Base-by-base conservation (phyloP, 2,329 filamentous ascomycete species). In the Neofusicoccum kwambonambiense region DNA sequence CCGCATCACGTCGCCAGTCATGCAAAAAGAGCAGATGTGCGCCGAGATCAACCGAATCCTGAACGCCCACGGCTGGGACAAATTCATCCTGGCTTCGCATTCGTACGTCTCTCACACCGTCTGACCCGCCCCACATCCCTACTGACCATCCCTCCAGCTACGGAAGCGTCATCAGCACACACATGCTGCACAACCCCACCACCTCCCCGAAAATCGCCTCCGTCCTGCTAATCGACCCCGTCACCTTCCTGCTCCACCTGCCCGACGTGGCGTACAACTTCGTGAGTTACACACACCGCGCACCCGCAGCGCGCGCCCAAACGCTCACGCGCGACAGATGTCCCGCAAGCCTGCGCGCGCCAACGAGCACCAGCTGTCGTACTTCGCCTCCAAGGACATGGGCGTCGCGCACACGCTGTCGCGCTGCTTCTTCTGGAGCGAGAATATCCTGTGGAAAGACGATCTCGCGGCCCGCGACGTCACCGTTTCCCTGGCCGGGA, bases 231-330 rank as follows among this genome's bases (percentile, higher is more conserved):
- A 80, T 90, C 15, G 80, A 91, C 71, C 89, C 89, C 0, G 87
- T 91, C 9, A 86, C 84, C 27, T 82, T 91, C 62, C 76, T 90
- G 64, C 80, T 92, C 39, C 89, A 92, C 72, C 81, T 89, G 41
- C 89, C 89, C 0, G 82, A 89, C 67, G 87, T 91, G 37, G 87
- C 89, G 11, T 91, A 87, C 79, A 92, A 91, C 75, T 91, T 92
- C 72, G 88, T 85, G 11, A 78, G 54, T 31, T 31, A 13, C 69
- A 71, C 4, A 47, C 67, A n/a, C 13, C 73, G 22, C 22, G 22
- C 22, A 3, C 22, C 22, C 22, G 22, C 22, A 22, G 22, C 22
- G 22, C 22, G 22, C 22, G 22, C 22, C 22, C 22, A 22, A 22
- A 3, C 22, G 22, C 22, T 22, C 22, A 72, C 0, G 65, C 67